Conservation (phyloP, 331 rosid genomes). For the Malus hybrid region DNA sequence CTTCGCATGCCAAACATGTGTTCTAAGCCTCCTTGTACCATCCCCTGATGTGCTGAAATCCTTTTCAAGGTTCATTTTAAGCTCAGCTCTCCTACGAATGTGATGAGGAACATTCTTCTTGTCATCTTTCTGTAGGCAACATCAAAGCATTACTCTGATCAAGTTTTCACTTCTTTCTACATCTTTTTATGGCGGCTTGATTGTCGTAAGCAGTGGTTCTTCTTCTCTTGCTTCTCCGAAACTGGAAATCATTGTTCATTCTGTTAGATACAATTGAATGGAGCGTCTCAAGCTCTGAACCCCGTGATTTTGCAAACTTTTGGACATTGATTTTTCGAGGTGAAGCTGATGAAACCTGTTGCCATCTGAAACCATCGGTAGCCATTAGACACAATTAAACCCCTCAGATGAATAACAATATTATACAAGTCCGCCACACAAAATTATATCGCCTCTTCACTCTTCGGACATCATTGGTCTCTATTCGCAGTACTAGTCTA, state of each 20-base stretch:
- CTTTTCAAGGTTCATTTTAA: conserved; percentile 44
- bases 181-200: conserved; percentile 30
- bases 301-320: too few species aligned
- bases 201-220: conserved; percentile 21
- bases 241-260: too few species aligned
- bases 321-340: too few species aligned
- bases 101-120: conserved; percentile 40
- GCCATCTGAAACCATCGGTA: too few species aligned
- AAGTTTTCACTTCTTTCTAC: conserved; percentile 30
- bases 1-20: conserved; percentile 97
- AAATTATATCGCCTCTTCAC: not conserved
- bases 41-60: conserved; percentile 65
- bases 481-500: too few species aligned
- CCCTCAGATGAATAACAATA: too few species aligned
- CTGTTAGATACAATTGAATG: too few species aligned
- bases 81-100: conserved; percentile 55
- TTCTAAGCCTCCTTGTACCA: conserved; percentile 83
- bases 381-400: too few species aligned
- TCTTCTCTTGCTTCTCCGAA: too few species aligned
- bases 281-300: too few species aligned
- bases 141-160: not conserved
- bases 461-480: not conserved
- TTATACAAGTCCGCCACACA: not conserved
- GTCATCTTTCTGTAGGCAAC: conserved; percentile 5
- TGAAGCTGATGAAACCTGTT: too few species aligned